These are phyloP conservation scores for Mycena filopes DNA, from an alignment of 768 basidiomycete species.

Conservation along the genomic window DNA sequence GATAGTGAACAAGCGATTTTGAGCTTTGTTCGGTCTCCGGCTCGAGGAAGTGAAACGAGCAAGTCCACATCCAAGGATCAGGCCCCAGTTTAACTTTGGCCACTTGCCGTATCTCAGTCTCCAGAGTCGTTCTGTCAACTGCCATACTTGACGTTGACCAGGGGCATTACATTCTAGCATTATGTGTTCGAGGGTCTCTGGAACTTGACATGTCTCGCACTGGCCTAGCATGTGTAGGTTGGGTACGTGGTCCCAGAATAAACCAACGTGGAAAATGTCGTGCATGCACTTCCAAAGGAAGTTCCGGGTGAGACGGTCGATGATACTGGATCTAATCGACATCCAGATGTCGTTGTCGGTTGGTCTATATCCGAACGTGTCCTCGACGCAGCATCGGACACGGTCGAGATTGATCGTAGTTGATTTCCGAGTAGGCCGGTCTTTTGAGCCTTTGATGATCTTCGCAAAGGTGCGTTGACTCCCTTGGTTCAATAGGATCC, in stretches of 20 bases:
- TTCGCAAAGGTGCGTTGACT: not conserved
- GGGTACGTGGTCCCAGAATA: not conserved
- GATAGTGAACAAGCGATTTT: no score
- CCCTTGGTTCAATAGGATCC: not conserved
- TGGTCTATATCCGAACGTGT: not conserved
- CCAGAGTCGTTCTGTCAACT: no score
- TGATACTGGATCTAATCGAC: not conserved
- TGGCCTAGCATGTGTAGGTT: not conserved
- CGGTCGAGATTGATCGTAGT: not conserved
- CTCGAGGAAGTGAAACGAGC: not conserved
- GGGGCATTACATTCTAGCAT: constrained; percentile 9
- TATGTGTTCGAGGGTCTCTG: constrained; percentile 14
- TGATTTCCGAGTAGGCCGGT: not conserved
- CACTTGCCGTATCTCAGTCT: no score
- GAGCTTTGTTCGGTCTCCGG: not conserved
- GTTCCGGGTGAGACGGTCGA: not conserved
- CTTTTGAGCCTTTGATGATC: not conserved
- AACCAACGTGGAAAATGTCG: no score
- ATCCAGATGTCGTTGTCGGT: constrained; percentile 1
- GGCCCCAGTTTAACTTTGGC: constrained; percentile 2
- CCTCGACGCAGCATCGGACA: no score
- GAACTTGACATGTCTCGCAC: not conserved
- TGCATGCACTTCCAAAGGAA: constrained; percentile 4
- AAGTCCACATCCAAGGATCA: not conserved
- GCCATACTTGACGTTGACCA: constrained; percentile 10